Evolutionary conservation across 306 rosid genomes (phyloP), one percentile per base, ranked within the genome.

Genomic region (Clitoria ternatea): DNA sequence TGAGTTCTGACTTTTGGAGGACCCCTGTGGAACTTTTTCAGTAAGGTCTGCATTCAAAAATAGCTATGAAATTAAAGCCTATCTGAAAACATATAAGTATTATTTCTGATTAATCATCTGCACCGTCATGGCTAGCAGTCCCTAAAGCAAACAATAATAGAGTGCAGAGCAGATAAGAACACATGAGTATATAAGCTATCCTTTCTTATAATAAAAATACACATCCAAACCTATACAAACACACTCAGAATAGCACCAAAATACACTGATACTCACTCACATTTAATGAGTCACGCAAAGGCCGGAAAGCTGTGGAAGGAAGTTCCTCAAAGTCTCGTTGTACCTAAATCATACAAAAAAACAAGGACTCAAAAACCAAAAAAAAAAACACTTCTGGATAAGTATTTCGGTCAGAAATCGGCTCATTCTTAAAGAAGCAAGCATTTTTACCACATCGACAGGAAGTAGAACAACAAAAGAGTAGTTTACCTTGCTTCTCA

Each of bases 1-100:
- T 95, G 99, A 43, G 99, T 95, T 80, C 99, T 88, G 71, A 95
- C 99, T 91, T 89, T 91, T 7, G 92, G 97, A 61, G 90, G 96
- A 27, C 97, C 99, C 73, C 85, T 95, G 86, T 91, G 99, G 65
- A 95, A 95, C 72, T 86, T 91, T 79, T 87, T 89, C 75, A 95
- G 77, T 61, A 95, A 86, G 63, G 82, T 95, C 99, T 95, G 96
- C 84, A 79, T 64, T 81, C 62, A 66, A 19, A 80, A 79, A 81
- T 52, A 83, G 70, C 60, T 76, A 71, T 32, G 35, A 61, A 77
- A 56, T 35, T 43, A 80, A 59, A 70, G 15, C 63, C 24, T 61
- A 54, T 56, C 37, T n/a, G 69, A 52, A 70, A 39, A 54, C 72
- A 61, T 26, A 36, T 50, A 26, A 44, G 26, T 12, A 54, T 12